Conservation (phyloP, 345 rosid species). For the Populus tremula region DNA sequence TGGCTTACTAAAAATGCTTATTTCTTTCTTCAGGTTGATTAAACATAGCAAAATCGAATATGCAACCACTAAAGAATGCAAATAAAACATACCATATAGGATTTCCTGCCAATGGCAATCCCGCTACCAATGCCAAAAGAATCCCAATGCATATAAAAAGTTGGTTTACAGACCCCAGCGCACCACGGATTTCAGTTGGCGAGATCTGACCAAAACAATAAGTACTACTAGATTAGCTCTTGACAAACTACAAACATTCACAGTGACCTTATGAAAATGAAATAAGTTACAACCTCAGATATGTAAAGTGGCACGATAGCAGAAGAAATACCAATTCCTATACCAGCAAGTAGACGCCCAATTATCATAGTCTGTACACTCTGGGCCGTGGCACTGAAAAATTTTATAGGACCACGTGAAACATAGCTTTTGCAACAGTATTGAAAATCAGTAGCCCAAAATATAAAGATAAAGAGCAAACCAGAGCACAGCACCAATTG, state of each 20-base stretch:
- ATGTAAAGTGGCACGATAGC: constrained; percentile 97
- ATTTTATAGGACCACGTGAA: constrained; percentile 12
- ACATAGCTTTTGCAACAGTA: constrained; percentile 14
- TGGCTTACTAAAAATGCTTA: no score
- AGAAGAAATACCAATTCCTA: constrained; percentile 96
- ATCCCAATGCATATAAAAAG: constrained; percentile 94
- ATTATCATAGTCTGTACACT: constrained; percentile 88
- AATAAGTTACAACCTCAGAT: constrained; percentile 63
- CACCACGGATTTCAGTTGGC: constrained; percentile 97
- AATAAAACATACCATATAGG: constrained; percentile 60
- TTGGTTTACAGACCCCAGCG: constrained; percentile 94
- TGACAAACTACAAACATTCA: constrained; percentile 1
- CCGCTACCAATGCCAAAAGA: constrained; percentile 92
- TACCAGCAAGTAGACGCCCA: constrained; percentile 93
- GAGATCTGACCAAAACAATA: constrained; percentile 63
- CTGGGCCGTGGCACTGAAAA: constrained; percentile 78
- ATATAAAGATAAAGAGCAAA: constrained; percentile 24
- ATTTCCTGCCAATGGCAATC: constrained; percentile 89
- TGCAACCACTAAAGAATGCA: neutral
- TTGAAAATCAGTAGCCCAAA: neutral
- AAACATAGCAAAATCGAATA: neutral
- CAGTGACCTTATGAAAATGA: constrained; percentile 1
- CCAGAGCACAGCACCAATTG: constrained; percentile 84
- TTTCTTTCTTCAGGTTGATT: neutral
- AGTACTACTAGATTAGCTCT: constrained; percentile 18